phyloP scores from a whole-genome alignment of 1,139 yeast species.

The Kodamaea sp. region DNA sequence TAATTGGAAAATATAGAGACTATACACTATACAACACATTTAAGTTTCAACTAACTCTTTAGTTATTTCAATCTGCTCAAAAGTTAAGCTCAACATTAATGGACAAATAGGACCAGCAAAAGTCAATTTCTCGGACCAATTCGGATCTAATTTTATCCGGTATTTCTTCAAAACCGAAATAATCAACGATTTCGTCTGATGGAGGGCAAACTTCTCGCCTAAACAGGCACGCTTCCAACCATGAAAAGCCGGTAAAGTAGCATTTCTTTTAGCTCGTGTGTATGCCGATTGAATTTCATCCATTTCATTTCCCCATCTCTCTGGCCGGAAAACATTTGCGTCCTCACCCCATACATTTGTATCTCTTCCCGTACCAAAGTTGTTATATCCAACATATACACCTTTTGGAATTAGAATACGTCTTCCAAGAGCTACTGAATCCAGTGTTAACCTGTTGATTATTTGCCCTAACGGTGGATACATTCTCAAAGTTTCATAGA shows the following conservation, averaged over 20 bases:
- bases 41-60: no score
- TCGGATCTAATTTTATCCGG: conserved; percentile 33
- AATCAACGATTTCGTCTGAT: conserved; percentile 41
- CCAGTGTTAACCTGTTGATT: conserved; percentile 47
- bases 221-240: conserved; percentile 61
- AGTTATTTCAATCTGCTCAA: neutral
- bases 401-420: conserved; percentile 50
- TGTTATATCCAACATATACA: conserved; percentile 55
- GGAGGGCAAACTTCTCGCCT: conserved; percentile 57
- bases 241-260: conserved; percentile 53
- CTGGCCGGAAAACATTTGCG: conserved; percentile 48
- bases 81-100: conserved; percentile 3
- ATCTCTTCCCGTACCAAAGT: conserved; percentile 54
- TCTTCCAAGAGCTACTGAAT: conserved; percentile 35
- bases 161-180: conserved; percentile 33
- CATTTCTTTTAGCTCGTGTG: conserved; percentile 40
- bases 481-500: conserved; percentile 52
- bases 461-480: conserved; percentile 60
- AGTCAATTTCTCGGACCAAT: conserved; percentile 52
- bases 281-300: conserved; percentile 38
- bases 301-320: conserved; percentile 51
- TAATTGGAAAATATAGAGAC: no score
- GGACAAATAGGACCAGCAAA: conserved; percentile 32
- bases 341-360: conserved; percentile 46
- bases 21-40: no score